These are phyloP conservation scores for Polyporus arcularius DNA, from an alignment of 768 basidiomycete species.

Conservation along the genomic window DNA sequence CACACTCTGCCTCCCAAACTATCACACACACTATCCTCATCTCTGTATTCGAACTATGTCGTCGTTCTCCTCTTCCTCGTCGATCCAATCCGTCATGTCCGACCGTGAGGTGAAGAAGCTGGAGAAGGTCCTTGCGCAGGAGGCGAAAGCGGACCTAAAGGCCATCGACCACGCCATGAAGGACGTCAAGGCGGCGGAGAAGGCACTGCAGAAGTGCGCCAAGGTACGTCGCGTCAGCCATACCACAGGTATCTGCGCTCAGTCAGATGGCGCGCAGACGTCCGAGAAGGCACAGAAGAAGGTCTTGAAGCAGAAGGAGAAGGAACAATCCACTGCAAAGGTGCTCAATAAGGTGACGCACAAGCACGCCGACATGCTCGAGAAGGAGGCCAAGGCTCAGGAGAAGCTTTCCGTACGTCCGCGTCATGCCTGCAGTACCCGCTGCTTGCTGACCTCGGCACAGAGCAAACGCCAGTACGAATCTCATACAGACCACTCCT, in stretches of 20 bases:
- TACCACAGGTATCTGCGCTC: neutral
- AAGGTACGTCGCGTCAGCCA: constrained; percentile 8
- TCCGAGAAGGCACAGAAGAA: constrained; percentile 12
- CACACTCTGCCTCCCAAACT: neutral
- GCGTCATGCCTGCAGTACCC: neutral
- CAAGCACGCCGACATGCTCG: constrained; percentile 10
- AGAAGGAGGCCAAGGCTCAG: constrained; percentile 3
- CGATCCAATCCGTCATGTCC: neutral
- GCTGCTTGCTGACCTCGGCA: neutral
- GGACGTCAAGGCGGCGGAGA: constrained; percentile 19
- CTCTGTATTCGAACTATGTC: constrained; percentile 4
- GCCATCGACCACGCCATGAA: constrained; percentile 14
- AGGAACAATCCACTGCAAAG: constrained; percentile 12
- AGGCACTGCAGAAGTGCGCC: constrained; percentile 15
- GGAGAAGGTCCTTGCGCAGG: constrained; percentile 15
- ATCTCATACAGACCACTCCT: neutral
- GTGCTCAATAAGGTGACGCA: constrained; percentile 11
- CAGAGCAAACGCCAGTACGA: constrained; percentile 13
- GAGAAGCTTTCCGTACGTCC: constrained; percentile 4
- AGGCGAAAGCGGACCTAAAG: constrained; percentile 15
- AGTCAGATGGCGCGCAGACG: neutral
- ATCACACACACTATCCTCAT: neutral
- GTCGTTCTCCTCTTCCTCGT: neutral
- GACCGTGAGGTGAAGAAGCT: constrained; percentile 14
- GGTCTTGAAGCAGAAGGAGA: constrained; percentile 5